phyloP scores from a whole-genome alignment of 257 asterid species.

The Petunia secreta region DNA sequence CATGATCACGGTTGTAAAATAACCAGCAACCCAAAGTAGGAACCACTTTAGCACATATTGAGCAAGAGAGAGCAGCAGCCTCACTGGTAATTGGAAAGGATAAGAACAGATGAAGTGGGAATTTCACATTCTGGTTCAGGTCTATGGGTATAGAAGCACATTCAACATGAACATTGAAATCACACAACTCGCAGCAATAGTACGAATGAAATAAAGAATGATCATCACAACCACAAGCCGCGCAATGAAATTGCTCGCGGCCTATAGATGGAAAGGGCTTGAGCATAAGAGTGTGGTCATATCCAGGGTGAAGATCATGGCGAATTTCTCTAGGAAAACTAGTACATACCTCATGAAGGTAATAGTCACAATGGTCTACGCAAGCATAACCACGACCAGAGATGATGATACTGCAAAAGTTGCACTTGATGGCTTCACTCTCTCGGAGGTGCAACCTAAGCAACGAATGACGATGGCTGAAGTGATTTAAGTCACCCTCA shows the following conservation, averaged over 20 bases:
- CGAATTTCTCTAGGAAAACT: not conserved
- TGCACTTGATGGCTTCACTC: not conserved
- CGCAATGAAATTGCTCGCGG: not conserved
- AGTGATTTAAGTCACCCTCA: not conserved
- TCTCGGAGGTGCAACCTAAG: too few species aligned
- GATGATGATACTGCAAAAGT: not conserved
- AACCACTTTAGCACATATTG: not conserved
- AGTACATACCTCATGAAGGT: not conserved
- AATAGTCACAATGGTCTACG: not conserved
- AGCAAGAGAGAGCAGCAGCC: not conserved
- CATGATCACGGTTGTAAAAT: not conserved
- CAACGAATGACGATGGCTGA: not conserved
- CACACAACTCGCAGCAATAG: not conserved
- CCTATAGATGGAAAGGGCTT: not conserved
- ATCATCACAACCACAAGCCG: not conserved
- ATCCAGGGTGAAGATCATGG: not conserved
- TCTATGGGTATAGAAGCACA: not conserved
- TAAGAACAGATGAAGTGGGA: not conserved
- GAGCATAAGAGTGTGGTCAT: not conserved
- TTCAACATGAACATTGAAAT: conserved; percentile 3
- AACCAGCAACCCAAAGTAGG: not conserved
- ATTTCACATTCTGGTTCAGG: too few species aligned
- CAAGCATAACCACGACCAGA: not conserved
- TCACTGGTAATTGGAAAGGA: not conserved
- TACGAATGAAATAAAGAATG: not conserved